Conservation (phyloP, 2,329 filamentous ascomycete genomes). For the Sodiomyces alkalinus region DNA sequence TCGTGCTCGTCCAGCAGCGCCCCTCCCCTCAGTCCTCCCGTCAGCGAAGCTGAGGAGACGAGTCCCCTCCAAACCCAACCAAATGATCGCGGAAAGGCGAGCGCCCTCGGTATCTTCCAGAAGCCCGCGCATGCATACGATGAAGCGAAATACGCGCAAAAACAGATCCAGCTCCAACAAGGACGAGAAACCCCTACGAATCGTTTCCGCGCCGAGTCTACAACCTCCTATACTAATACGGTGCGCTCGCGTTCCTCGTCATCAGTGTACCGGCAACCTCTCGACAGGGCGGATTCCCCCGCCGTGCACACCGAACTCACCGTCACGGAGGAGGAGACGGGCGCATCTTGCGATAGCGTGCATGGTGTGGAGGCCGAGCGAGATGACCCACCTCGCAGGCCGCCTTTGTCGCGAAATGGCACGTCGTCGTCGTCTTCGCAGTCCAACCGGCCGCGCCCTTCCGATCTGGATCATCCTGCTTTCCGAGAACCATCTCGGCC, state of each 20-base stretch:
- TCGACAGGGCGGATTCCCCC: constrained; percentile 15
- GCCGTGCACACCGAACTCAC: constrained; percentile 14
- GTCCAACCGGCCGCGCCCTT: constrained; percentile 27
- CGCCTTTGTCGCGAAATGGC: not conserved
- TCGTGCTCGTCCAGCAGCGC: constrained; percentile 13
- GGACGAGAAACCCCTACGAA: constrained; percentile 48
- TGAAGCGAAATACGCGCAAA: constrained; percentile 70
- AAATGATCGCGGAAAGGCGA: constrained; percentile 68
- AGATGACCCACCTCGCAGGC: constrained; percentile 12
- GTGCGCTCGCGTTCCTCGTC: constrained; percentile 26
- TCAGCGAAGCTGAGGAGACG: constrained; percentile 58
- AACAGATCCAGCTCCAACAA: constrained; percentile 67
- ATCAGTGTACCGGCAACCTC: constrained; percentile 20
- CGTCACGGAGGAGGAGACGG: constrained; percentile 22
- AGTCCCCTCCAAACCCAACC: constrained; percentile 52
- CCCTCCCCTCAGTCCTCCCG: constrained; percentile 34
- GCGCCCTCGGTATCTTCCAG: constrained; percentile 47
- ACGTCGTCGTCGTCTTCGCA: constrained; percentile 14
- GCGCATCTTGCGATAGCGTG: too few relatives aligned
- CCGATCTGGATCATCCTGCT: constrained; percentile 39
- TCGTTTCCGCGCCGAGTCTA: constrained; percentile 29
- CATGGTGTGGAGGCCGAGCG: too few relatives aligned
- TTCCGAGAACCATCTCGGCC: constrained; percentile 30
- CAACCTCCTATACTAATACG: constrained; percentile 20
- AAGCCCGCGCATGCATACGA: constrained; percentile 64